A percentile compares a stretch with the other conserved stretches of the same genome.
Conservation (phyloP, 257 asterid genomes). For the Ligustrum vulgare region DNA sequence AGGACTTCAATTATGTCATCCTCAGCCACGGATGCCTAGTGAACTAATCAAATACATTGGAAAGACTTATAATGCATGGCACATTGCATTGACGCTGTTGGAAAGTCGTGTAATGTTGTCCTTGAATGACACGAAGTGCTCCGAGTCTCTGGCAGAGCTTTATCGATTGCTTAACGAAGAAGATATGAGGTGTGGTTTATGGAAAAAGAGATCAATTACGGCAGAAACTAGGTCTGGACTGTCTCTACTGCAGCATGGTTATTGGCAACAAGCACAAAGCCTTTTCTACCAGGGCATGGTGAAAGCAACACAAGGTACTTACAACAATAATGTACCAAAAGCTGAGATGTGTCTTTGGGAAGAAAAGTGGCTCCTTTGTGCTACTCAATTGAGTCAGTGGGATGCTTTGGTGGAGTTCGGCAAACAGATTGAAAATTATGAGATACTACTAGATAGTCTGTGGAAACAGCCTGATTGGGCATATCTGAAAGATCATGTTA, state of each 20-base stretch:
- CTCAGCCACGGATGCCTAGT: constrained; percentile 99
- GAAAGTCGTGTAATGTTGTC: constrained; percentile 98
- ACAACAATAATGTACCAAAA: constrained; percentile 93
- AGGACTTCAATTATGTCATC: constrained; percentile 98
- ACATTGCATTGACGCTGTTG: constrained; percentile 81
- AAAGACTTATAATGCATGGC: constrained; percentile 98
- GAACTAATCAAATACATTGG: constrained; percentile 95
- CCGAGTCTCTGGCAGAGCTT: constrained; percentile 98
- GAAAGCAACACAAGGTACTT: constrained; percentile 98
- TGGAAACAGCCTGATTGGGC: constrained; percentile 99
- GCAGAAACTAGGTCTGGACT: constrained; percentile 97
- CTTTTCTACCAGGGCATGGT: constrained; percentile 98
- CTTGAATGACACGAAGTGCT: constrained; percentile 87
- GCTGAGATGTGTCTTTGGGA: constrained; percentile 99
- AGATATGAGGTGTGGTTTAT: constrained; percentile 99
- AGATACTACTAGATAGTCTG: constrained; percentile 86
- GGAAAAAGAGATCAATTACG: constrained; percentile 90
- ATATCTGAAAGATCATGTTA: constrained; percentile 83
- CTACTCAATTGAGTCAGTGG: constrained; percentile 97
- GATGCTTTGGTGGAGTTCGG: constrained; percentile 94
- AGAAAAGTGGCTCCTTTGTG: constrained; percentile 98
- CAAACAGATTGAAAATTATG: constrained; percentile 89
- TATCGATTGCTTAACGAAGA: constrained; percentile 95
- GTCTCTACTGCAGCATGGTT: constrained; percentile 98
- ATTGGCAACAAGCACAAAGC: constrained; percentile 95